Evolutionary conservation across 1,284 basidiomycete species (phyloP).

Genomic region (Testicularia cyperi): DNA sequence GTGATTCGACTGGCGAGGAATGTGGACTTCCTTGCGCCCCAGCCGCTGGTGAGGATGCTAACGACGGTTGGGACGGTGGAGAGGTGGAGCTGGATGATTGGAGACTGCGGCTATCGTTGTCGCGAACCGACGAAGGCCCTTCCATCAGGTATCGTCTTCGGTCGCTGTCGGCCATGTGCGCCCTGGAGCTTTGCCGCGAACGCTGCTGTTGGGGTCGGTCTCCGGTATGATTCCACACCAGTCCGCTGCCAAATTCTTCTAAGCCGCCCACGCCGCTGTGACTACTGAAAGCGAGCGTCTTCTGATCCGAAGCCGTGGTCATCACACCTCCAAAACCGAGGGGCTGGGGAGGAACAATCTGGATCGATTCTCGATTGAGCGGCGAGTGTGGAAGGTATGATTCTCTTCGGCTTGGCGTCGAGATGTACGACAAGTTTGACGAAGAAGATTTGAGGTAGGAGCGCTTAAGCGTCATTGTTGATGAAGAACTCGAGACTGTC

Average conservation of each 20-base stretch:
- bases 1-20: constrained; percentile 3
- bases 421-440: constrained; percentile 23
- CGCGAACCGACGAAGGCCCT: background rate
- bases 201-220: background rate
- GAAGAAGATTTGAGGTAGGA: constrained; percentile 34
- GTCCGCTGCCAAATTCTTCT: constrained; percentile 39
- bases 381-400: constrained; percentile 51
- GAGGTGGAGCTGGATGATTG: background rate
- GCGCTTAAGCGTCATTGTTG: constrained; percentile 44
- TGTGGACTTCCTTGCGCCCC: no score
- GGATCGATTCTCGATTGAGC: constrained; percentile 45
- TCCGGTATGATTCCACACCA: constrained; percentile 29
- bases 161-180: constrained; percentile 10
- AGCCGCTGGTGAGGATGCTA: background rate
- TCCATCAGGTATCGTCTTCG: constrained; percentile 3
- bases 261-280: constrained; percentile 36
- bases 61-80: background rate
- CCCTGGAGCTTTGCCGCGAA: constrained; percentile 1
- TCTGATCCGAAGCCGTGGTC: constrained; percentile 46
- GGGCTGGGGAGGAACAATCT: constrained; percentile 50
- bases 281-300: constrained; percentile 46
- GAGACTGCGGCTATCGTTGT: background rate
- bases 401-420: constrained; percentile 19
- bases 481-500: constrained; percentile 31
- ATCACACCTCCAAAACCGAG: constrained; percentile 47